These are phyloP conservation scores for Saccharomycopsis lassenensis DNA, from an alignment of 805 yeast species.

Conservation along the genomic window DNA sequence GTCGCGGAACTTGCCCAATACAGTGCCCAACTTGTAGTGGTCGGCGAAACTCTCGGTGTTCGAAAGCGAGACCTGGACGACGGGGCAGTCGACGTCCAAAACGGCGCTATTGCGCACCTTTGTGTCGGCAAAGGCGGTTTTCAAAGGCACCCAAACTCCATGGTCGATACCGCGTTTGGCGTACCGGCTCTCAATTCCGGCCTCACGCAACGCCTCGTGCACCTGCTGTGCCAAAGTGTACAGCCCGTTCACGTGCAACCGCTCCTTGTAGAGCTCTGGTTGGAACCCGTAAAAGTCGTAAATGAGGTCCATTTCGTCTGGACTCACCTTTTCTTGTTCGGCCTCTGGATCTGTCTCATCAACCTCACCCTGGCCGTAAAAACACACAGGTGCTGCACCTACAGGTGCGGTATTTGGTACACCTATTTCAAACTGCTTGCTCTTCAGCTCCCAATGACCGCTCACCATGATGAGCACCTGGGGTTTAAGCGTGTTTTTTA, in stretches of 20 bases:
- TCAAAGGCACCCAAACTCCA: slow-evolving; percentile 75
- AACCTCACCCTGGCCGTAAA: slow-evolving; percentile 1
- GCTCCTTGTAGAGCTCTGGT: slow-evolving; percentile 45
- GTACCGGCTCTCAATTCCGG: slow-evolving; percentile 35
- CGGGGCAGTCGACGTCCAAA: slow-evolving; percentile 28
- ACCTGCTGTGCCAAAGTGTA: slow-evolving; percentile 34
- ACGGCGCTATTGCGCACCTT: slow-evolving; percentile 18
- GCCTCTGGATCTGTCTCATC: neutral
- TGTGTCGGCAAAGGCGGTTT: slow-evolving; percentile 49
- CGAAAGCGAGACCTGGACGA: slow-evolving; percentile 42
- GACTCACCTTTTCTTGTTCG: neutral
- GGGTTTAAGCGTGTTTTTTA: slow-evolving; percentile 43
- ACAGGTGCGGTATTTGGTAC: slow-evolving; percentile 26
- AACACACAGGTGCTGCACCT: too few species aligned
- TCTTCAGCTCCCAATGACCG: slow-evolving; percentile 63
- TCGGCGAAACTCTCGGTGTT: slow-evolving; percentile 31
- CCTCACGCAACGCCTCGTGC: slow-evolving; percentile 27
- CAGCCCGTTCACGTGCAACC: slow-evolving; percentile 44
- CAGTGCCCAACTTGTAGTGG: slow-evolving; percentile 45
- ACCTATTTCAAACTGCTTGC: slow-evolving; percentile 35
- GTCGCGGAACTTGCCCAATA: slow-evolving; percentile 39
- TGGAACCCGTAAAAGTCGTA: slow-evolving; percentile 77
- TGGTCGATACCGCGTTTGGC: slow-evolving; percentile 66
- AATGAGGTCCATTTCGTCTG: slow-evolving; percentile 43
- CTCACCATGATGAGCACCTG: slow-evolving; percentile 56